These are phyloP conservation scores for Ascocoryne sarcoides DNA, from an alignment of 2,329 filamentous ascomycete species.

Conservation along the genomic window DNA sequence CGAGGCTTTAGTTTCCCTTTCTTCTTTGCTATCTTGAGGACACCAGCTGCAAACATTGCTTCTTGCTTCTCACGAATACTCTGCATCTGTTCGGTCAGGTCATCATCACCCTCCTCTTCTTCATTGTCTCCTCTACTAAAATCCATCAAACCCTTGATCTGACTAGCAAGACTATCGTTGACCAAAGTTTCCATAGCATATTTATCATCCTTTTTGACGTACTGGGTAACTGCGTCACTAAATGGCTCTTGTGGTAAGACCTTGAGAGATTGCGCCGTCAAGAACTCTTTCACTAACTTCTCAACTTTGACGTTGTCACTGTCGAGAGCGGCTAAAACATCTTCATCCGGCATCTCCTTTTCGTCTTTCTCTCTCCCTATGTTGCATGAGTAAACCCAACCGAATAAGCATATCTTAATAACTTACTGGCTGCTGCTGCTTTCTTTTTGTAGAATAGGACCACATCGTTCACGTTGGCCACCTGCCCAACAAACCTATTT, in stretches of 20 bases:
- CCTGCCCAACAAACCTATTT: slow-evolving; percentile 79
- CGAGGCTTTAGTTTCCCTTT: slow-evolving; percentile 60
- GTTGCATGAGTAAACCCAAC: slow-evolving; percentile 8
- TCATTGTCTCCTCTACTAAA: slow-evolving; percentile 61
- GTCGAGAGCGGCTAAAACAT: slow-evolving; percentile 49
- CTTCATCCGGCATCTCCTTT: slow-evolving; percentile 52
- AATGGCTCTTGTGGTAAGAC: slow-evolving; percentile 90
- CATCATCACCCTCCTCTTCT: slow-evolving; percentile 61
- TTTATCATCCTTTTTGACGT: slow-evolving; percentile 92
- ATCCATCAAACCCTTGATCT: slow-evolving; percentile 60
- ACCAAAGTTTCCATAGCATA: slow-evolving; percentile 81
- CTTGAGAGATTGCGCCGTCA: slow-evolving; percentile 79
- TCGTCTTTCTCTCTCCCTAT: slow-evolving; percentile 36
- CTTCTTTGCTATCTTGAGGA: slow-evolving; percentile 41
- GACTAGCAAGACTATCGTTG: slow-evolving; percentile 58
- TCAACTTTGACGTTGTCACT: slow-evolving; percentile 80
- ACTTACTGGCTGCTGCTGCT: slow-evolving; percentile 41
- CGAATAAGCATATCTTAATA: neutral
- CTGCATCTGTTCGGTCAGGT: slow-evolving; percentile 55
- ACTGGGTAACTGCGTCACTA: slow-evolving; percentile 84
- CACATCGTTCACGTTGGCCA: slow-evolving; percentile 91
- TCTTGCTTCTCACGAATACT: slow-evolving; percentile 62
- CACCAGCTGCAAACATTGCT: slow-evolving; percentile 57
- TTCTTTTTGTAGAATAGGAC: slow-evolving; percentile 92
- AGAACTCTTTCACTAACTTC: slow-evolving; percentile 77